These are phyloP conservation scores for Papiliotrema terrestris DNA, from an alignment of 1,284 basidiomycete species.

Conservation along the genomic window DNA sequence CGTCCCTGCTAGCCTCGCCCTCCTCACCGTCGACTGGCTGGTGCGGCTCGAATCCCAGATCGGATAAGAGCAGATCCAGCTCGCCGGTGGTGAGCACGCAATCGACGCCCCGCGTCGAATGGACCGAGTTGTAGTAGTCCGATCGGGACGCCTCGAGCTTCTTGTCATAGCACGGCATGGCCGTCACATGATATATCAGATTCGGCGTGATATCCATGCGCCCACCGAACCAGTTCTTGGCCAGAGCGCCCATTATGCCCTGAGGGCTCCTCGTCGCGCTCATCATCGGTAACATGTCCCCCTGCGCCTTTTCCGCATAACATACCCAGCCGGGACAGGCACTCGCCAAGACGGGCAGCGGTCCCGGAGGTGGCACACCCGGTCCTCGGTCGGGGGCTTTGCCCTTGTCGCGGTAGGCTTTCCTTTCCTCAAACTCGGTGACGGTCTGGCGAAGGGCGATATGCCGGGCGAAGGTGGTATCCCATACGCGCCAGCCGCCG, in stretches of 20 bases:
- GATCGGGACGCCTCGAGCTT: constrained; percentile 94
- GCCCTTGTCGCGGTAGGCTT: constrained; percentile 28
- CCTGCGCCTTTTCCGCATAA: constrained; percentile 96
- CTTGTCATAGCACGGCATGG: constrained; percentile 99
- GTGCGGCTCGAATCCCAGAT: constrained; percentile 74
- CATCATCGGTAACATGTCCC: constrained; percentile 89
- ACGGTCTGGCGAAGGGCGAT: constrained; percentile 77
- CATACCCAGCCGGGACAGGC: constrained; percentile 99
- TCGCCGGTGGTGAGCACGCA: constrained; percentile 98
- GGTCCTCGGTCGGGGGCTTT: constrained; percentile 17
- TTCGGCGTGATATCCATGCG: constrained; percentile 64
- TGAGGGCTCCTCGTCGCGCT: constrained; percentile 86
- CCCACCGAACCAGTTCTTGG: constrained; percentile 75
- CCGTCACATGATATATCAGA: constrained; percentile 87
- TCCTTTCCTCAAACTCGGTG: constrained; percentile 74
- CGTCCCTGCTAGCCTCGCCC: neutral
- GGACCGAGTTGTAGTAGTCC: constrained; percentile 78
- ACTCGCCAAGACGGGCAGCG: constrained; percentile 85
- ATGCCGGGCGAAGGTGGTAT: constrained; percentile 92
- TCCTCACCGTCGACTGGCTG: constrained; percentile 18
- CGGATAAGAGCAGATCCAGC: constrained; percentile 77
- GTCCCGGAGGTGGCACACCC: constrained; percentile 6
- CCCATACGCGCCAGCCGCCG: constrained; percentile 63
- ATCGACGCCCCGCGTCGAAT: constrained; percentile 86
- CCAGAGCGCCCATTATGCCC: constrained; percentile 87